Evolutionary conservation across 192 early-diverging fungal genomes (phyloP).

Genomic region (Spizellomyces punctatus): DNA sequence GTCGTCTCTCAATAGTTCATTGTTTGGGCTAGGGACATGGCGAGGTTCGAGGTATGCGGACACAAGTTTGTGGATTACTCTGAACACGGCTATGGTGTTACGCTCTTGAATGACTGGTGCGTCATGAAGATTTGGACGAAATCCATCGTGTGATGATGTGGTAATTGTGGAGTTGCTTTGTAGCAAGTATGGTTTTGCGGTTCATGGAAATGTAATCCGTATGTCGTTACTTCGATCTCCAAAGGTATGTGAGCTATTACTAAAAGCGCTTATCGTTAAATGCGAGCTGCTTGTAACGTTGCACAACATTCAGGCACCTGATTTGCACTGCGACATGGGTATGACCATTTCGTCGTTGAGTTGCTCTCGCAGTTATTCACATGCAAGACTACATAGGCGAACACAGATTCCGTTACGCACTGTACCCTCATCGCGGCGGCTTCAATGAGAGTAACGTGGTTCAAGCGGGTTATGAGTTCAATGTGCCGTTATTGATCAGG

Average conservation of each 20-base stretch:
- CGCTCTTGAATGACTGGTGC: conserved; percentile 83
- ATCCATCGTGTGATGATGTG: not conserved
- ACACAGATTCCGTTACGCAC: conserved; percentile 85
- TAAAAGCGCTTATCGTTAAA: conserved; percentile 5
- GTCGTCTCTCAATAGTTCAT: not conserved
- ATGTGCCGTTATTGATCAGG: conserved; percentile 70
- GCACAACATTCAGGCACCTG: conserved; percentile 70
- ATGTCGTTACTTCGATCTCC: conserved; percentile 87
- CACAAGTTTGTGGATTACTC: conserved; percentile 98
- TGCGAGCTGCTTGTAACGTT: conserved; percentile 27
- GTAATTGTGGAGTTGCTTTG: not conserved
- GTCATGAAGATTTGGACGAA: conserved; percentile 1
- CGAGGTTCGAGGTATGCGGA: conserved; percentile 94
- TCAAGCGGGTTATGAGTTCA: conserved; percentile 86
- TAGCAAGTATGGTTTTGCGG: conserved; percentile 93
- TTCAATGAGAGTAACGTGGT: conserved; percentile 87
- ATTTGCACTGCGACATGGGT: conserved; percentile 69
- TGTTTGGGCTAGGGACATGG: conserved; percentile 57
- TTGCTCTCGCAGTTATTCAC: not conserved
- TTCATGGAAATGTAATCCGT: conserved; percentile 76
- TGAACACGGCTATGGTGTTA: conserved; percentile 93
- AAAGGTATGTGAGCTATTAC: conserved; percentile 54
- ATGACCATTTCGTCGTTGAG: conserved; percentile 2
- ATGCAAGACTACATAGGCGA: conserved; percentile 23
- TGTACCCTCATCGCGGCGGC: conserved; percentile 84